Evolutionary conservation across 495 filamentous ascomycete genomes (phyloP).

Genomic region (Margaritispora aquatica): DNA sequence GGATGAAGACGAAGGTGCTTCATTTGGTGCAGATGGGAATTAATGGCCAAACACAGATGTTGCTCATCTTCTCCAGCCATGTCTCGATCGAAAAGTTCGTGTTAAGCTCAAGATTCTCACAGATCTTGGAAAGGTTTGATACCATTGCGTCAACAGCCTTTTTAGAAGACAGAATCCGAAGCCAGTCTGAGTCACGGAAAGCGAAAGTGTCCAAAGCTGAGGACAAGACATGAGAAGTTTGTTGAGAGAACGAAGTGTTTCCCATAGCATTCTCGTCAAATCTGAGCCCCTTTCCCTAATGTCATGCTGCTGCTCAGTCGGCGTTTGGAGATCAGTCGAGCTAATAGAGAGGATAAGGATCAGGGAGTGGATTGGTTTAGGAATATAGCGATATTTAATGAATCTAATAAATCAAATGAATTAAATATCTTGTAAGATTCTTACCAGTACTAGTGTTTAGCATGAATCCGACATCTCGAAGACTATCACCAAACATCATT

Average conservation of each 20-base stretch:
- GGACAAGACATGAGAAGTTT: not conserved
- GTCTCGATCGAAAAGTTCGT: not conserved
- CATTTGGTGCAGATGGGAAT: not conserved
- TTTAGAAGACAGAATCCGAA: not conserved
- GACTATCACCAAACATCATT: no score
- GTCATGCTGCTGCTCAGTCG: not conserved
- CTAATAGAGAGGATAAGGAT: not conserved
- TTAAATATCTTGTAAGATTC: not conserved
- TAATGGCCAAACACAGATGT: not conserved
- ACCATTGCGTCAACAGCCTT: not conserved
- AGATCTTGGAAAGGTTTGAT: not conserved
- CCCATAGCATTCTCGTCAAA: not conserved
- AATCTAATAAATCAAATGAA: not conserved
- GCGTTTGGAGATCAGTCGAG: not conserved
- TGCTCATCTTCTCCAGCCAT: not conserved
- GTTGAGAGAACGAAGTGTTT: not conserved
- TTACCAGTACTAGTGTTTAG: no score
- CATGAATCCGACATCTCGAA: no score
- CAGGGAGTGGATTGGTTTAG: not conserved
- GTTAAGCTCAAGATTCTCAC: not conserved
- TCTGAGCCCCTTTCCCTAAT: not conserved
- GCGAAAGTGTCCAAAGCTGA: not conserved
- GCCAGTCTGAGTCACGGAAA: not conserved
- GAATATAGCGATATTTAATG: not conserved
- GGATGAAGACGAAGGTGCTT: not conserved